Conservation (phyloP, 192 early-diverging fungal genomes). For the Gamsiella multidivaricata region DNA sequence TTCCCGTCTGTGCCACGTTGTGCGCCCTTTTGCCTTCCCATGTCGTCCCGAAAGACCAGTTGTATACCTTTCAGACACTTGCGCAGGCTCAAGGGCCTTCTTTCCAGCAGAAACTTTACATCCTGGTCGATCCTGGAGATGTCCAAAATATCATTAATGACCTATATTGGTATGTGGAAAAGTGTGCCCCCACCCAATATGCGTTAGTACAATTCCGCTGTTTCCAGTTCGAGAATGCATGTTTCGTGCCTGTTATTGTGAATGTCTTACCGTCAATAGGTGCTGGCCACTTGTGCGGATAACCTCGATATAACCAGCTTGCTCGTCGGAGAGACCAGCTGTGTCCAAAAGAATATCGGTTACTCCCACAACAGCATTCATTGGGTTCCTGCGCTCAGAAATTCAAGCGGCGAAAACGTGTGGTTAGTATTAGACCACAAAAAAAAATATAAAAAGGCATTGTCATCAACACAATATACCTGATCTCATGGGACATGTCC, state of each 20-base stretch:
- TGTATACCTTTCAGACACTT: constrained; percentile 66
- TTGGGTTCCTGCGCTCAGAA: constrained; percentile 56
- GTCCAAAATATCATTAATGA: constrained; percentile 67
- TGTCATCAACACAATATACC: constrained; percentile 31
- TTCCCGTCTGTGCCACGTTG: background rate
- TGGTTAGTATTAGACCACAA: too few species aligned
- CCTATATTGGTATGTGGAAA: too few species aligned
- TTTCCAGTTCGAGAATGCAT: too few species aligned
- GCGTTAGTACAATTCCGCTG: too few species aligned
- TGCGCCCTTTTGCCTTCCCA: background rate
- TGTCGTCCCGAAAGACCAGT: background rate
- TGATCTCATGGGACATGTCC: constrained; percentile 67
- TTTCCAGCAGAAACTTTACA: constrained; percentile 63
- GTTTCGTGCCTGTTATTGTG: background rate
- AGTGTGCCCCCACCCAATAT: too few species aligned
- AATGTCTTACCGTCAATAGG: constrained; percentile 59
- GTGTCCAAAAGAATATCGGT: constrained; percentile 64
- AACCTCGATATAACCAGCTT: constrained; percentile 62
- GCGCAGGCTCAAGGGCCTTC: constrained; percentile 58
- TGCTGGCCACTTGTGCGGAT: constrained; percentile 69
- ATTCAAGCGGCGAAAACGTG: too few species aligned
- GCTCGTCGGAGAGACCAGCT: constrained; percentile 57
- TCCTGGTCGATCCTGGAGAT: constrained; percentile 67
- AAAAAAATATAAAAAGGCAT: background rate
- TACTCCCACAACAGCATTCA: constrained; percentile 67